Percentiles rank a stretch among this genome's conserved stretches.
Evolutionary conservation across 2,329 filamentous ascomycete genomes (phyloP).

Genomic region (Colletotrichum sp.): DNA sequence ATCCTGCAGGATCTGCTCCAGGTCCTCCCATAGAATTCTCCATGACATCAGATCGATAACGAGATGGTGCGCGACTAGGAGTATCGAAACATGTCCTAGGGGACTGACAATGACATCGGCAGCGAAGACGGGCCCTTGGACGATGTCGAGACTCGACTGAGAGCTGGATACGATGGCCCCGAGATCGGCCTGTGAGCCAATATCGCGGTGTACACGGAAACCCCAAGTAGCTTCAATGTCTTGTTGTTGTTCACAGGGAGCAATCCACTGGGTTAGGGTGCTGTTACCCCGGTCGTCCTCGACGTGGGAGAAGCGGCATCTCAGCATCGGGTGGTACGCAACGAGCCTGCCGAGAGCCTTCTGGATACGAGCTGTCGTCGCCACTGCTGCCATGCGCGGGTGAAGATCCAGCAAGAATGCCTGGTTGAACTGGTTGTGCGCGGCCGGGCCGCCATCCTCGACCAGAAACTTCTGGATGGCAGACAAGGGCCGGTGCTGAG

Average conservation of each 20-base stretch:
- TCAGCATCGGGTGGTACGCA: not conserved
- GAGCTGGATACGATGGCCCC: not conserved
- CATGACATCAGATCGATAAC: not conserved
- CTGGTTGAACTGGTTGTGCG: not conserved
- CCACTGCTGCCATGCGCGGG: not conserved
- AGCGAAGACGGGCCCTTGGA: not conserved
- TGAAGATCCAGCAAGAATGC: not conserved
- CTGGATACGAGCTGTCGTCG: not conserved
- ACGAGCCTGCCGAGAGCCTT: not conserved
- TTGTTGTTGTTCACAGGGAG: not conserved
- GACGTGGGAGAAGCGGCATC: not conserved
- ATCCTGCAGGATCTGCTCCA: not conserved
- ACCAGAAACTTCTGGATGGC: not conserved
- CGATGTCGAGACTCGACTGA: not conserved
- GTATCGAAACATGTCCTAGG: not conserved
- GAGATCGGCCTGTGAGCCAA: not conserved
- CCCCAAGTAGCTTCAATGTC: not conserved
- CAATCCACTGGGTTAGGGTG: not conserved
- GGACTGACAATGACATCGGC: not conserved
- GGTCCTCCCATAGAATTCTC: not conserved
- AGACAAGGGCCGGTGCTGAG: not conserved
- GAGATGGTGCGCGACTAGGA: not conserved
- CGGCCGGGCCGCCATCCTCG: not conserved
- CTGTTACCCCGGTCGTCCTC: not conserved
- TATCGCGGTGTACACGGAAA: not conserved